Evolutionary conservation across 495 filamentous ascomycete genomes (phyloP).

Genomic region (Peziza echinospora): DNA sequence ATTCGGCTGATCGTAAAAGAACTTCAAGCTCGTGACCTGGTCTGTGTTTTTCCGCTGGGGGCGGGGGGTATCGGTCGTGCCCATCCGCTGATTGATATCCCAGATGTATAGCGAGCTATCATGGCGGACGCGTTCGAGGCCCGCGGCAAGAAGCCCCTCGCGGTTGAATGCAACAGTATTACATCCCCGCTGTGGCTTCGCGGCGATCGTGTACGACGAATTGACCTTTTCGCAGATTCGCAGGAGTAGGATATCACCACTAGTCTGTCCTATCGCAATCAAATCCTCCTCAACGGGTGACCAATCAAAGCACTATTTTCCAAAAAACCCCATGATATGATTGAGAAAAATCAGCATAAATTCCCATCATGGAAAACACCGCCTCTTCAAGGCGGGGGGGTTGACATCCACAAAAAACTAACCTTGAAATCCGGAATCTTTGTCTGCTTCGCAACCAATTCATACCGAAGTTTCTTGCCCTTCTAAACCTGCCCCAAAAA

Average conservation of each 20-base stretch:
- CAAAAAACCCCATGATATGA: too few species aligned
- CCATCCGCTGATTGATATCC: constrained; percentile 54
- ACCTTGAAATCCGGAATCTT: constrained; percentile 73
- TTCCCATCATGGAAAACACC: too few species aligned
- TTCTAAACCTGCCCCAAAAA: neutral
- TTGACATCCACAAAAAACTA: too few species aligned
- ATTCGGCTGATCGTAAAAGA: constrained; percentile 69
- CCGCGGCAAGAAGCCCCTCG: constrained; percentile 53
- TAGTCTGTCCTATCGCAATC: constrained; percentile 64
- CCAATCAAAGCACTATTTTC: constrained; percentile 53
- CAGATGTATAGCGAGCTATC: constrained; percentile 87
- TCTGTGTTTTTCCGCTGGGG: constrained; percentile 31
- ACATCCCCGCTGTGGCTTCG: constrained; percentile 70
- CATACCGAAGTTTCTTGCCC: neutral
- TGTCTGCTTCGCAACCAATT: constrained; percentile 45
- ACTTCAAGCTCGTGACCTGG: constrained; percentile 73
- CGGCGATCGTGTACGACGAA: constrained; percentile 27
- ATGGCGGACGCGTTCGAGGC: constrained; percentile 74
- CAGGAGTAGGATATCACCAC: constrained; percentile 65
- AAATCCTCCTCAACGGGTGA: constrained; percentile 52
- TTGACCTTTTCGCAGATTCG: constrained; percentile 40
- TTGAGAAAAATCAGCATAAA: too few species aligned
- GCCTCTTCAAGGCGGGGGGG: too few species aligned
- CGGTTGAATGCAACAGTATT: constrained; percentile 80
- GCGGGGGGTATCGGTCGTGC: constrained; percentile 22